A percentile compares a stretch with the other conserved stretches of the same genome.
Conservation (phyloP, 2,329 filamentous ascomycete species). For the Colletotrichum brevisporum region DNA sequence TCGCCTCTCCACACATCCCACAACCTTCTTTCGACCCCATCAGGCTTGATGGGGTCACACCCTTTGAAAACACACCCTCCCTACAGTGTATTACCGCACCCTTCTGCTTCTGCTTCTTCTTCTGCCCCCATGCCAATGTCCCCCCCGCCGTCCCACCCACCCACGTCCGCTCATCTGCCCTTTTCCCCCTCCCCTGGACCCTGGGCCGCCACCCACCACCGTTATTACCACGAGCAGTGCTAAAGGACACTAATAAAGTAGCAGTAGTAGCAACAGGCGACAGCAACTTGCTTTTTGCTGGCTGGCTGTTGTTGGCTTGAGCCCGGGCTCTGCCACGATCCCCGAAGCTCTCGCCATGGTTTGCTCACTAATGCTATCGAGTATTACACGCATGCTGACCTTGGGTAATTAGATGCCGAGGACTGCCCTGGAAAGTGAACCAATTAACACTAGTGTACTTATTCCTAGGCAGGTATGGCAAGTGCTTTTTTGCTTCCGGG, state of each 20-base stretch:
- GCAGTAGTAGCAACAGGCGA: slow-evolving; percentile 5
- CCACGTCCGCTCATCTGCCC: slow-evolving; percentile 32
- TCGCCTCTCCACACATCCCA: slow-evolving; percentile 41
- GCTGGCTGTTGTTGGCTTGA: slow-evolving; percentile 21
- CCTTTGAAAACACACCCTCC: not conserved
- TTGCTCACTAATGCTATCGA: no score
- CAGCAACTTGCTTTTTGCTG: slow-evolving; percentile 10
- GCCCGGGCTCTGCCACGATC: slow-evolving; percentile 23
- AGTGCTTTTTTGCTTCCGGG: no score
- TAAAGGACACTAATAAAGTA: not conserved
- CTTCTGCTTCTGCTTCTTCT: slow-evolving; percentile 2
- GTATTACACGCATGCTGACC: no score
- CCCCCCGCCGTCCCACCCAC: slow-evolving; percentile 25
- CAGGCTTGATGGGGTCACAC: slow-evolving; percentile 27
- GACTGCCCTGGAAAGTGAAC: no score
- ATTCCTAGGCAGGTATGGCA: no score
- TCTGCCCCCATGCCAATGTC: slow-evolving; percentile 15
- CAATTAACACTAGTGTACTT: no score
- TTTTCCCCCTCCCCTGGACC: slow-evolving; percentile 26
- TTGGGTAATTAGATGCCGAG: no score
- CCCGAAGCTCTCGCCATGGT: slow-evolving; percentile 1
- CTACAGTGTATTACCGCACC: not conserved
- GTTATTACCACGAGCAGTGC: slow-evolving; percentile 22
- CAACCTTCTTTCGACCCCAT: slow-evolving; percentile 41
- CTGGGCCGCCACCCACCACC: slow-evolving; percentile 20